Evolutionary conservation across 2,329 filamentous ascomycete species (phyloP), one percentile per base, ranked within the genome.

Genomic region (Aspergillus ibericus): DNA sequence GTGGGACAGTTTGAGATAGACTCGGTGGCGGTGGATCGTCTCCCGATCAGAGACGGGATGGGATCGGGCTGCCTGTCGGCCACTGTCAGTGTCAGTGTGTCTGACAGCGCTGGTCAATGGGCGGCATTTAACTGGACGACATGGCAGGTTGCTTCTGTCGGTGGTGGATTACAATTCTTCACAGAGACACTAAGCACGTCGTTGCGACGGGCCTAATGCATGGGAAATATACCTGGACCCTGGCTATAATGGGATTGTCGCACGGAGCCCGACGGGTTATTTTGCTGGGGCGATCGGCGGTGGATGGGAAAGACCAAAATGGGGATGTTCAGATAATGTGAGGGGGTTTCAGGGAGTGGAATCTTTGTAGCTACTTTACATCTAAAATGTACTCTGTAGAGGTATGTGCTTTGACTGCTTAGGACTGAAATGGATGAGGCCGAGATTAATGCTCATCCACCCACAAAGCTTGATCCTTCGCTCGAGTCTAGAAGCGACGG

Each of bases 1-100:
- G 59, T 56, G 59, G 59, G 49, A 35, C 50, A n/a, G 60, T 62
- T 59, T 56, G 60, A 60, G 48, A 54, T 60, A 60, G 58, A 58
- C 60, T 58, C 49, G 20, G 40, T 46, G 44, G 36, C 40, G 53
- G 60, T 61, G 60, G 60, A 60, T 60, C 60, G 32, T 53, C 53
- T 25, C 48, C 58, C 51, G 47, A 54, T 61, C 48, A 48, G 53
- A 51, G 46, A 56, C 59, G 46, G 44, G 15, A 25, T 47, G 42
- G 22, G 42, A 25, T 25, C 20, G 42, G 20, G 15, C 15, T 47
- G 29, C 9, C 9, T 16, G 44, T 10, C n/a, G 32, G 44, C 25
- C 25, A 48, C 44, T 32, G 44, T 16, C 44, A 48, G 5, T 29
- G 44, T 29, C 44, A 47, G 6, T 7, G n/a, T 48, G 10, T 16